Evolutionary conservation across 306 rosid species (phyloP), one percentile per base, ranked within the genome.

Genomic region (Elaeagnus macrophylla): DNA sequence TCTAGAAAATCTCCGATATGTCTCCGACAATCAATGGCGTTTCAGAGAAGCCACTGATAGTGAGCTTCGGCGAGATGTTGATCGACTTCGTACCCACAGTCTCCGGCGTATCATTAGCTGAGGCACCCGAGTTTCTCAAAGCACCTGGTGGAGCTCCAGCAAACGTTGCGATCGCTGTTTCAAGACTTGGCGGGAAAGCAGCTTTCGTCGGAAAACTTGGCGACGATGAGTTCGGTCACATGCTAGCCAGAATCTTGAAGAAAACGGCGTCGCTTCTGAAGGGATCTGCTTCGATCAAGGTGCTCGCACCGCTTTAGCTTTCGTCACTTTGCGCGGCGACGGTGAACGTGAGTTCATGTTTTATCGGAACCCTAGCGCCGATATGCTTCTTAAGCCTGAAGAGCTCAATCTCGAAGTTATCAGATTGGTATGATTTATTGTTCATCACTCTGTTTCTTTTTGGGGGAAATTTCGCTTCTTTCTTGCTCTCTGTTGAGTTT

Each of bases 331-430:
- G 37, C 88, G 91, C 77, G 81, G 86, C 57, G 97, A 91, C 67
- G 99, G 96, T 0, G 99, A 91, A 66, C 93, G 99, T 13, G 99
- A 91, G 75, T 91, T 91, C 81, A 87, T 91, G 99, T 91, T 91
- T 69, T 91, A 87, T 75, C 66, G 99, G 37, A 91, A 91, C 52
- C 99, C 96, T 19, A 91, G 99, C 75, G 99, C 96, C 8, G 99
- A 91, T 18, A 91, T 91, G 99, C 83, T 84, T 3, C 93, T 91
- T 41, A 68, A 41, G 37, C 94, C 99, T 0, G 83, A 87, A 10
- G 95, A 91, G 69, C 95, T 87, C 71, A 80, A 87, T 48, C 72
- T 82, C 14, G 85, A 91, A 13, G 83, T 91, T 71, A 87, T 91
- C 80, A 76, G 75, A 91, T 91, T 93, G 25, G 99, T 87, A 77